Evolutionary conservation across 2,329 filamentous ascomycete genomes (phyloP).

Genomic region (Curvularia spicifera): DNA sequence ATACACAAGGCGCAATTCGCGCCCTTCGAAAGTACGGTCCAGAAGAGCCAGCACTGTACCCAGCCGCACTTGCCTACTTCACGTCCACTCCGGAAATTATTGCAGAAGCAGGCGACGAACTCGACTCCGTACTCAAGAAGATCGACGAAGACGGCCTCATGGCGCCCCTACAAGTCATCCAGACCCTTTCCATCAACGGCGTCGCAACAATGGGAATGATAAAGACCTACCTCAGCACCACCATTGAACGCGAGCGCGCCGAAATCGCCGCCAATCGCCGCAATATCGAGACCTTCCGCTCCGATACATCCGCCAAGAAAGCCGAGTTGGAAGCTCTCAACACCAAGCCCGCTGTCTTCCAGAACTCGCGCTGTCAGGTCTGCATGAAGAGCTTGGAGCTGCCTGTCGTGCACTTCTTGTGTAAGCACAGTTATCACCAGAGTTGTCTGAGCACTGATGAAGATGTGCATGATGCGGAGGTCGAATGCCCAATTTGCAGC

Average conservation of each 20-base stretch:
- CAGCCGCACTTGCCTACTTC: conserved; percentile 90
- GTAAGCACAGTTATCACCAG: conserved; percentile 96
- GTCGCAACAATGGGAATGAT: conserved; percentile 98
- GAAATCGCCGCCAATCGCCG: conserved; percentile 85
- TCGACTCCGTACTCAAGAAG: conserved; percentile 78
- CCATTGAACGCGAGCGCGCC: conserved; percentile 84
- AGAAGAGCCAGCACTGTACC: conserved; percentile 88
- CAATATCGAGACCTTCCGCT: conserved; percentile 81
- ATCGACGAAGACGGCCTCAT: conserved; percentile 92
- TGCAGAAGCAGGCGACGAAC: conserved; percentile 83
- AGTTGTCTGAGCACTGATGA: conserved; percentile 75
- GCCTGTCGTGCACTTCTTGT: conserved; percentile 92
- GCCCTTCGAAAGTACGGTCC: conserved; percentile 90
- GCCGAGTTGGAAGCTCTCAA: conserved; percentile 78
- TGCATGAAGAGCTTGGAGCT: conserved; percentile 82
- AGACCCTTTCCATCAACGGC: conserved; percentile 78
- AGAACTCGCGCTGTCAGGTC: conserved; percentile 83
- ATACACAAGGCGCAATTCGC: conserved; percentile 88
- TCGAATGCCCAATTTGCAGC: conserved; percentile 87
- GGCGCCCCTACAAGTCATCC: conserved; percentile 95
- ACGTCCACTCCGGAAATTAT: conserved; percentile 83
- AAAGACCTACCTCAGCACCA: conserved; percentile 87
- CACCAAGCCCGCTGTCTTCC: conserved; percentile 85
- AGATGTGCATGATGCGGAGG: conserved; percentile 66
- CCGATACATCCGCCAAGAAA: conserved; percentile 81